These are phyloP conservation scores for Teratosphaeria viscida DNA, from an alignment of 2,329 filamentous ascomycete species.

Conservation along the genomic window DNA sequence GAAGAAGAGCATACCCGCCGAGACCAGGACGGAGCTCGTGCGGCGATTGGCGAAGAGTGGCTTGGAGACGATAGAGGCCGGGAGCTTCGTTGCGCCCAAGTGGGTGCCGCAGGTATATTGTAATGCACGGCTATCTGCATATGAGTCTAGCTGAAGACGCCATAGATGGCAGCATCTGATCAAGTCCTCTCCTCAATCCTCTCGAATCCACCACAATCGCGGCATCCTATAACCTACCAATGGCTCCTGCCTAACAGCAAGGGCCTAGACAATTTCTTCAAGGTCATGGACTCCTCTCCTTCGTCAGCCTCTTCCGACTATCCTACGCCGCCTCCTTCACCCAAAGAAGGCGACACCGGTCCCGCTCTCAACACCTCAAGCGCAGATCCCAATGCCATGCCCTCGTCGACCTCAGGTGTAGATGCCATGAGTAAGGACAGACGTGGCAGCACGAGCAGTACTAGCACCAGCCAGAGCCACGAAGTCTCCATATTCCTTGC, in stretches of 20 bases:
- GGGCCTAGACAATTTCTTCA: conserved; percentile 55
- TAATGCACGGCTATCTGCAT: background rate
- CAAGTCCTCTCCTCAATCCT: conserved; percentile 56
- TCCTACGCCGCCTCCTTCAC: background rate
- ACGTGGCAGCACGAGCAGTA: background rate
- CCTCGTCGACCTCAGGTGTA: conserved; percentile 24
- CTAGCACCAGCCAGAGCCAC: conserved; percentile 29
- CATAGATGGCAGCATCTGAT: conserved; percentile 67
- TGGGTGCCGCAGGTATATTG: conserved; percentile 64
- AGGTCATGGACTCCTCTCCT: conserved; percentile 35
- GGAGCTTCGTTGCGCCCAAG: conserved; percentile 73
- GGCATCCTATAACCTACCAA: conserved; percentile 56
- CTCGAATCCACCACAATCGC: conserved; percentile 40
- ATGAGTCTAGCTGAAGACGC: background rate
- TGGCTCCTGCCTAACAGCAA: conserved; percentile 71
- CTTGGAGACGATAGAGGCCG: conserved; percentile 64
- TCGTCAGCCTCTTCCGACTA: conserved; percentile 18
- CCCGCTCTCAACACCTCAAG: conserved; percentile 34
- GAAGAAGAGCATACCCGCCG: conserved; percentile 57
- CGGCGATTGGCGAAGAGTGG: conserved; percentile 58
- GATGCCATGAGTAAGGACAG: conserved; percentile 9
- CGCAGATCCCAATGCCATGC: conserved; percentile 33
- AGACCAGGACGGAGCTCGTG: conserved; percentile 68
- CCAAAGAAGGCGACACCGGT: conserved; percentile 17
- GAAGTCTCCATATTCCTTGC: conserved; percentile 74